Evolutionary conservation across 148 eudicot species (phyloP), one percentile per base, ranked within the genome.

Genomic region (Silene latifolia): DNA sequence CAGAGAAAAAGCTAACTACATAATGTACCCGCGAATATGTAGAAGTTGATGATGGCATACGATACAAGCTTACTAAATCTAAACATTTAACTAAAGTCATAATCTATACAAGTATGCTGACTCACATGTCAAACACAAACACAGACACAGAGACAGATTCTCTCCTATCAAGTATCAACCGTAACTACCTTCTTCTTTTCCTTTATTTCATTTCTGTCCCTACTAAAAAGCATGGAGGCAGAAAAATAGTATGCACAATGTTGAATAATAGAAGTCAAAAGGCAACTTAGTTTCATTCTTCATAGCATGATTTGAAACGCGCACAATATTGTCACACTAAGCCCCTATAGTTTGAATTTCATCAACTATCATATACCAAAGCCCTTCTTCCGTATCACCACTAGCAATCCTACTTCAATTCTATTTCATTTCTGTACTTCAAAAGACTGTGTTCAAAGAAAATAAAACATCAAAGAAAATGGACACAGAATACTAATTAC

Each of bases 401-500:
- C 32, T 69, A 12, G 24, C 57, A 68, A 8, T 44, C 4, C 18
- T 18, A 58, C 57, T 62, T 53, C 72, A 44, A 14, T 23, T 72
- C 48, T 29, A 57, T 57, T 20, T 18, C 67, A 72, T 65, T 8
- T 39, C 23, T 18, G 48, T 20, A 70, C 46, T 3, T 4, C 44
- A 17, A 42, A 6, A 19, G 47, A 17, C 53, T 1, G 19, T 48
- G 47, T 57, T 29, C 62, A 27, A 54, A 29, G 19, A 25, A 27
- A 58, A 46, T 59, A 48, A 63, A 23, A 4, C 59, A 58, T 44
- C 1, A n/a, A 19, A 63, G 4, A 8, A 77, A 25, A 48, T 3
- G 12, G 25, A 23, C 47, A 69, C 24, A 51, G 21, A 70, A 32
- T n/a, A 72, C 58, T 42, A 67, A 62, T 48, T 21, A 83, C 87